Conservation (phyloP, 371 early-diverging fungal species). For the Mortierella polycephala region DNA sequence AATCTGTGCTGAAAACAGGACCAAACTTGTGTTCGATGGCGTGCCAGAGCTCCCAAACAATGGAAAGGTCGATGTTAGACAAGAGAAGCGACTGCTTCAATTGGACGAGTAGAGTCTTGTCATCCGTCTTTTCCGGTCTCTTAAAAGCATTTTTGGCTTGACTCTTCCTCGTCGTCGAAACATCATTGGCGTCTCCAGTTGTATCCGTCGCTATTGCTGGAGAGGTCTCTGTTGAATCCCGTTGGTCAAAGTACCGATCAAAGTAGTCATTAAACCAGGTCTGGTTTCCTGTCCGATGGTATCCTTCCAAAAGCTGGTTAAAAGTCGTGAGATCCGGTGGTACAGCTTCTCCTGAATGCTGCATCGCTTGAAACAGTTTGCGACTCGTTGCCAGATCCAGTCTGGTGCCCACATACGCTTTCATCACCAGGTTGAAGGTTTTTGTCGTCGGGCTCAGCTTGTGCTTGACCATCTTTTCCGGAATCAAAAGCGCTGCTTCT, state of each 20-base stretch:
- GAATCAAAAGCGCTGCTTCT: constrained; percentile 30
- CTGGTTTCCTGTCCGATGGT: constrained; percentile 31
- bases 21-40: constrained; percentile 13
- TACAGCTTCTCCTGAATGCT: constrained; percentile 16
- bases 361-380: constrained; percentile 40
- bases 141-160: background rate
- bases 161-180: background rate
- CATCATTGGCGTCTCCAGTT: background rate
- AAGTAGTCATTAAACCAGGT: constrained; percentile 49
- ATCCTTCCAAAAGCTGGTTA: constrained; percentile 44
- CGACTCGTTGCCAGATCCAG: constrained; percentile 30
- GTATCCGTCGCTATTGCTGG: background rate
- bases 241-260: constrained; percentile 33
- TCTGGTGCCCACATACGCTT: constrained; percentile 28
- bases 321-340: constrained; percentile 43
- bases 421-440: constrained; percentile 50
- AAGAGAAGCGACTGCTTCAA: constrained; percentile 32
- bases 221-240: background rate
- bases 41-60: constrained; percentile 35
- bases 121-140: constrained; percentile 20
- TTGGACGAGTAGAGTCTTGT: constrained; percentile 34
- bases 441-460: constrained; percentile 33
- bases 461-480: constrained; percentile 35
- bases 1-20: background rate
- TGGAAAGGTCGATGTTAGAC: constrained; percentile 19